Evolutionary conservation across 805 yeast species (phyloP), one percentile per base, ranked within the genome.

Genomic region (Candida cerambycidarum): DNA sequence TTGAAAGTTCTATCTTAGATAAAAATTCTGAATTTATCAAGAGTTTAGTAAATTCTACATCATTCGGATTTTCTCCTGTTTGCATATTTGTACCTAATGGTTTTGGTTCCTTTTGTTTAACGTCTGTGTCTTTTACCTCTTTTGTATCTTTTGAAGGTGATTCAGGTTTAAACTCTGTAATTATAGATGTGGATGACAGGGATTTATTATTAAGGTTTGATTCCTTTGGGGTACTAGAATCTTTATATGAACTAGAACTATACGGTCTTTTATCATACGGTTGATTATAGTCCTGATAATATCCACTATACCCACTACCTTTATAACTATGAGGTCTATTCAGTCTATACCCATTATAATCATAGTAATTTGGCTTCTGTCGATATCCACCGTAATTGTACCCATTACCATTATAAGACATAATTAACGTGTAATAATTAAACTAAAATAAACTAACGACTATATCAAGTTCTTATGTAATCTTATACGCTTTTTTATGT

Each of bases 71-170:
- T 8, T 45, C 48, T 2, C 74, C 73, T 1, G 69, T 58, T 9
- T 10, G 41, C 15, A 58, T 56, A 43, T 67, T 58, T 2, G 72
- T 65, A 5, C 73, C 75, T n/a, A 18, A 25, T 8, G 23, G 23
- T 8, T 21, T 21, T 21, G 23, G 23, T 6, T 21, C 23, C 8
- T 21, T 21, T 21, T 21, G 5, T 46, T 33, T 11, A n/a, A 25
- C 11, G 11, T 12, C 29, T 25, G 12, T 9, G 29, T 25, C 29
- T 11, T 12, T 31, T 56, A n/a, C 73, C 84, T 65, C 86, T 85
- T 24, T 31, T 2, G 37, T 31, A 2, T 33, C 37, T 6, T 19
- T 33, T 8, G 27, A 19, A 9, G 30, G 18, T 21, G 29, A 11
- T 6, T 34, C 38, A 6, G 19, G 3, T n/a, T 19, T 33, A 12